Conservation (phyloP, 129 eudicot genomes). For the Pseudognaphalium luteoalbum region DNA sequence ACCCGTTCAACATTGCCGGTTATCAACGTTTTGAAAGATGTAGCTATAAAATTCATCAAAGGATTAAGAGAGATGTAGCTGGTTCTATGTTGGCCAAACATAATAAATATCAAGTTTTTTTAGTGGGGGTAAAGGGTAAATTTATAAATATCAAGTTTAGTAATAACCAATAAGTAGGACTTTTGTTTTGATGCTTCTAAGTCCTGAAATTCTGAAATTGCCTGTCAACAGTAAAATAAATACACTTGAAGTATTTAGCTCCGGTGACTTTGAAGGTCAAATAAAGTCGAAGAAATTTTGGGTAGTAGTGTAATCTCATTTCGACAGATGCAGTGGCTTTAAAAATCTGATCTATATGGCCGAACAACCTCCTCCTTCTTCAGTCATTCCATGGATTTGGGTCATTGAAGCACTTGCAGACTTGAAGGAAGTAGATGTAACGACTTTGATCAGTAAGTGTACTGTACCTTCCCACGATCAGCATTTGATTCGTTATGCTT, state of each 20-base stretch:
- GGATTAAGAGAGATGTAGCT: neutral
- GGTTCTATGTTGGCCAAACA: neutral
- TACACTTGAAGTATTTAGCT: neutral
- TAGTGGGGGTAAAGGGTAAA: no score
- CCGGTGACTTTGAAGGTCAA: neutral
- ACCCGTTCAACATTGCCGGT: neutral
- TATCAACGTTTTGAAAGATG: neutral
- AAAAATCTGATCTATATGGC: neutral
- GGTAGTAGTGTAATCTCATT: neutral
- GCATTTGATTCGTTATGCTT: neutral
- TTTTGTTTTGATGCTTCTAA: neutral
- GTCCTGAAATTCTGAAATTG: neutral
- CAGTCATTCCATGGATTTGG: slow-evolving; percentile 6
- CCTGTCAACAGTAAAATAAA: neutral
- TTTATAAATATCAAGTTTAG: no score
- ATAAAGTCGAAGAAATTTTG: slow-evolving; percentile 4
- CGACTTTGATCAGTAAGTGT: slow-evolving; percentile 13
- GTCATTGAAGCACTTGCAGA: slow-evolving; percentile 17
- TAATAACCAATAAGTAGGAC: neutral
- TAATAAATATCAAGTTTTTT: neutral
- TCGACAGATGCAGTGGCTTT: neutral
- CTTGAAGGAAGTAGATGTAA: slow-evolving; percentile 3
- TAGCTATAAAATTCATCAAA: neutral
- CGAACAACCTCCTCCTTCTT: neutral
- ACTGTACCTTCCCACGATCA: neutral